Base-by-base conservation (phyloP, 441 rosid species). In the Raphanus hybrid region DNA sequence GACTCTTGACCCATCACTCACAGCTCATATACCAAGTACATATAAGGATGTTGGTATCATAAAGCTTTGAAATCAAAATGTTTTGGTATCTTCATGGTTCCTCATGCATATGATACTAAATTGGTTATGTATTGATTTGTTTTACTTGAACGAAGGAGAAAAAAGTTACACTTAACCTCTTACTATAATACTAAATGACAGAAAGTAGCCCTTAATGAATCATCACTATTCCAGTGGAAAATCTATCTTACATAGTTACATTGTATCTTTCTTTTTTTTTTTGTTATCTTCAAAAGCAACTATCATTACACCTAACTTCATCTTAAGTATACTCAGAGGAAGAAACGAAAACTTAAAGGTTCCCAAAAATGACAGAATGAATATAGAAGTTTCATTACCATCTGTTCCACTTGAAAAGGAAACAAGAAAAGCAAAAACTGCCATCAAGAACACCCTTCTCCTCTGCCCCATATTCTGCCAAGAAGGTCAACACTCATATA, bases 401-500 rank as follows among this genome's bases (percentile, higher is more conserved):
- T 87, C 90, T 89, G 87, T 84, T 5, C 75, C 84, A 61, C 59
- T 12, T 61, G 88, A 84, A 63, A 68, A 78, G 39, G 64, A 81
- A 71, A 82, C 26, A 8, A 87, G 75, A 67, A 70, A 83, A 15
- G 76, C 69, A 48, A 81, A 72, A 60, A 85, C 43, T 63, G 78
- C 81, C 68, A 85, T 18, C 11, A 82, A 43, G 20, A 58, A n/a
- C 6, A 89, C 16, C 85, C 68, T 77, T 75, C 81, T 66, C 68
- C 50, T 84, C 35, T 27, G 78, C 48, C 70, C 82, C 93, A 89
- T 90, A 0, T 20, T 78, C 90, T 87, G 87, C 81, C 16, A 57
- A 71, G 16, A 11, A 27, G 3, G 0, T 15, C 6, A 7, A 55
- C 11, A 55, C 34, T 76, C 75, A 52, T 0, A n/a, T n/a, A n/a